Percentiles rank a stretch among this genome's conserved stretches.
These are phyloP conservation scores for Saccharomycopsis olivae DNA, from an alignment of 805 yeast species.

Conservation along the genomic window DNA sequence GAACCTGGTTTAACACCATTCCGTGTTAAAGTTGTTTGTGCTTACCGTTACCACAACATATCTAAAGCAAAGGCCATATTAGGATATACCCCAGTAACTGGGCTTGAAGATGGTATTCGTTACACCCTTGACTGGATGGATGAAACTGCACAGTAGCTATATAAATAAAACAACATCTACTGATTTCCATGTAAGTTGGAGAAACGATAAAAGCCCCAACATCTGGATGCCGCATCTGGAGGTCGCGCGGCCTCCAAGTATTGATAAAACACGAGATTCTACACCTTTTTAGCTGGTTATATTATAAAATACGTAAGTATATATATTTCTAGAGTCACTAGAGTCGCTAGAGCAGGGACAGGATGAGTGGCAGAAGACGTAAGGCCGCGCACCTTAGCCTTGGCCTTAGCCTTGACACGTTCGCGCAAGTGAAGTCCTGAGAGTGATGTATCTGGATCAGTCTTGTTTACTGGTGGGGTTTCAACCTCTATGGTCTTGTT, in stretches of 20 bases:
- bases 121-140: constrained; percentile 84
- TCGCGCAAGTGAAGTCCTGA: too few species aligned
- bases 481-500: too few species aligned
- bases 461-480: too few species aligned
- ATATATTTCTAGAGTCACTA: neutral
- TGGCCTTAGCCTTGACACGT: too few species aligned
- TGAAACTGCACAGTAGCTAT: constrained; percentile 31
- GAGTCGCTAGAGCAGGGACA: too few species aligned
- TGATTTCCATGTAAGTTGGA: neutral
- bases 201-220: too few species aligned
- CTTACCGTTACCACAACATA: constrained; percentile 87
- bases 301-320: neutral
- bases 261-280: neutral
- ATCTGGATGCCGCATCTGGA: too few species aligned
- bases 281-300: neutral
- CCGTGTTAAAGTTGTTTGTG: constrained; percentile 87
- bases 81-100: constrained; percentile 75
- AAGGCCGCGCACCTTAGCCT: too few species aligned
- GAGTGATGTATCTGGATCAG: too few species aligned
- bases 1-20: constrained; percentile 95
- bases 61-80: constrained; percentile 69
- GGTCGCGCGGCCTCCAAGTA: too few species aligned
- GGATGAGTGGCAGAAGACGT: too few species aligned
- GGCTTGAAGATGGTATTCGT: constrained; percentile 67
- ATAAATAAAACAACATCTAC: neutral